Evolutionary conservation across 306 rosid species (phyloP), one percentile per base, ranked within the genome.

Genomic region (Castanea mollissima): DNA sequence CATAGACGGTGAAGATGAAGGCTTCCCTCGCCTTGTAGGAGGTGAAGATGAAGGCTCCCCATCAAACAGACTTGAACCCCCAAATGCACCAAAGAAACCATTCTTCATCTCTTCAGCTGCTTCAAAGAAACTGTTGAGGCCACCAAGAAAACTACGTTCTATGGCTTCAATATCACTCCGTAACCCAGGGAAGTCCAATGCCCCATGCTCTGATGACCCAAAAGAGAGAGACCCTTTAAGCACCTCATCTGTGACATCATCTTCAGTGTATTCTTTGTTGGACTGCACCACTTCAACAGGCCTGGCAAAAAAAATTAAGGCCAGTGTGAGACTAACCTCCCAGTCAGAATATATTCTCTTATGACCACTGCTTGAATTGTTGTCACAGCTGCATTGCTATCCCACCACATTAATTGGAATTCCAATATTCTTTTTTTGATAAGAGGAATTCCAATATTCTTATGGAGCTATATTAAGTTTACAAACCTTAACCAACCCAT

Each of bases 261-360:
- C 96, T 86, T 90, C 99, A 1, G 94, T 90, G 78, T 83, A 86
- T 84, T 91, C 98, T 75, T 78, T 92, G 85, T 87, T 88, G 63
- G 97, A 95, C 78, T 87, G 87, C 82, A 95, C 82, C 84, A 95
- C 89, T 85, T 95, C 98, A 6, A 55, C 87, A 2, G 96, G 94
- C 92, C 98, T 95, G 82, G 60, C 1, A 78, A 79, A 64, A 64
- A 55, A 55, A 23, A 13, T 38, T 73, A 49, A 75, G 79, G 72
- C 58, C 51, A 73, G 19, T 16, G 9, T 29, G 6, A 52, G 63
- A 25, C 7, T 2, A 7, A 69, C 20, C 23, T 18, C 63, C 13
- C 63, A 9, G 63, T 57, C 63, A 57, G 25, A 57, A 57, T 20
- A 57, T 20, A 57, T 57, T 11, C 16, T 12, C 16, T 49, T 49